Conservation (phyloP, 1,284 basidiomycete species). For the Paramarasmius palmivorus region DNA sequence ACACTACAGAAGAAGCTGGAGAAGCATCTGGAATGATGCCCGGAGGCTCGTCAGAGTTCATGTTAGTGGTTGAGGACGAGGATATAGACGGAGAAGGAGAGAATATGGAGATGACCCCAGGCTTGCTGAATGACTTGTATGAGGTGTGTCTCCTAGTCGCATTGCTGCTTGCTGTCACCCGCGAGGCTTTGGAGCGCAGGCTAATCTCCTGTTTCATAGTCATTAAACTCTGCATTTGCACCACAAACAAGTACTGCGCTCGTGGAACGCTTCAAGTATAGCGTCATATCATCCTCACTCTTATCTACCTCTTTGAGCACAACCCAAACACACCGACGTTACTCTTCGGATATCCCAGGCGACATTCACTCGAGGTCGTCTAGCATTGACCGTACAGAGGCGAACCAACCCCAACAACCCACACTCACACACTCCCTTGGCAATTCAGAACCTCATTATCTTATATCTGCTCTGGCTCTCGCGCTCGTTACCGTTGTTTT, state of each 20-base stretch:
- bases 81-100: conserved; percentile 33
- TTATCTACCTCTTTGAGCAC: conserved; percentile 51
- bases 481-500: conserved; percentile 44
- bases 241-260: conserved; percentile 46
- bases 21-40: conserved; percentile 48
- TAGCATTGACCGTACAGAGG: conserved; percentile 29
- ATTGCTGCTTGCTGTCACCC: no score
- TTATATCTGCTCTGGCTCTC: conserved; percentile 39
- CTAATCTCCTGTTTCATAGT: conserved; percentile 2
- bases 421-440: conserved; percentile 22
- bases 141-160: no score
- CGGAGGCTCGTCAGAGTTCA: conserved; percentile 28
- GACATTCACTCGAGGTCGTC: conserved; percentile 36
- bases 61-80: conserved; percentile 29
- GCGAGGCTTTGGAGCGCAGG: no score
- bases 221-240: conserved; percentile 25
- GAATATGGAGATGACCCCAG: conserved; percentile 30
- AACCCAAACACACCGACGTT: conserved; percentile 30
- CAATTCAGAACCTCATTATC: conserved; percentile 34
- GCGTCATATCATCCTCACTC: conserved; percentile 79
- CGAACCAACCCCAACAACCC: conserved; percentile 15
- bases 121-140: conserved; percentile 34
- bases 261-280: conserved; percentile 81
- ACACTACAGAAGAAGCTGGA: conserved; percentile 48
- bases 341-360: conserved; percentile 43